Evolutionary conservation across 2,329 filamentous ascomycete species (phyloP).

Genomic region (Fusarium abutilonis): DNA sequence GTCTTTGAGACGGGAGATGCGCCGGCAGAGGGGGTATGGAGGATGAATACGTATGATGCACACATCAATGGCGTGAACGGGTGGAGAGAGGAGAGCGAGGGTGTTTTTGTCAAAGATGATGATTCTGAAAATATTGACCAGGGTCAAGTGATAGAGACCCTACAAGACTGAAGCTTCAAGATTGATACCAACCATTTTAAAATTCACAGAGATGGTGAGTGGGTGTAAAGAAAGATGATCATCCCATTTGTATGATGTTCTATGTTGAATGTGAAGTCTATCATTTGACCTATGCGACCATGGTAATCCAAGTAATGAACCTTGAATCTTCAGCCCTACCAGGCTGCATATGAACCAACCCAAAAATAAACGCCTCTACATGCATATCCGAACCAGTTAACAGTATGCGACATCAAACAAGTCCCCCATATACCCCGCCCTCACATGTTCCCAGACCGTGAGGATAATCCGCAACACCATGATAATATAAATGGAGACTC

Average conservation of each 20-base stretch:
- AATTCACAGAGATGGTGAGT: neutral
- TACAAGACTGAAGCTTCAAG: neutral
- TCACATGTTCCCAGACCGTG: neutral
- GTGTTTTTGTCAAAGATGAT: constrained; percentile 54
- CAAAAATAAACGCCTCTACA: constrained; percentile 31
- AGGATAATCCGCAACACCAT: constrained; percentile 9
- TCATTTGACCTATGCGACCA: neutral
- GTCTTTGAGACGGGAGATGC: constrained; percentile 63
- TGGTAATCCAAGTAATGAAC: constrained; percentile 5
- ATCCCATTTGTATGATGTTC: constrained; percentile 23
- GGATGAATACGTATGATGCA: constrained; percentile 55
- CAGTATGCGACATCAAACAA: constrained; percentile 17
- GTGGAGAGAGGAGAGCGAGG: constrained; percentile 58
- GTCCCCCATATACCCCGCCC: constrained; percentile 5
- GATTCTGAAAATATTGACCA: constrained; percentile 1
- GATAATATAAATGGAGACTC: constrained; percentile 7
- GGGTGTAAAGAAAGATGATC: neutral
- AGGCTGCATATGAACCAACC: constrained; percentile 17
- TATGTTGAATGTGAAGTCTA: constrained; percentile 23
- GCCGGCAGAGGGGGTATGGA: constrained; percentile 58
- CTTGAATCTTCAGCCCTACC: constrained; percentile 3
- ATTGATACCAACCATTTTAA: neutral
- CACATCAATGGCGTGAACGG: constrained; percentile 48
- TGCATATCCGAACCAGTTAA: constrained; percentile 19
- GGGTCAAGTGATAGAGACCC: constrained; percentile 4